Conservation (phyloP, 257 asterid species). For the Dorcoceras hygrometricum region DNA sequence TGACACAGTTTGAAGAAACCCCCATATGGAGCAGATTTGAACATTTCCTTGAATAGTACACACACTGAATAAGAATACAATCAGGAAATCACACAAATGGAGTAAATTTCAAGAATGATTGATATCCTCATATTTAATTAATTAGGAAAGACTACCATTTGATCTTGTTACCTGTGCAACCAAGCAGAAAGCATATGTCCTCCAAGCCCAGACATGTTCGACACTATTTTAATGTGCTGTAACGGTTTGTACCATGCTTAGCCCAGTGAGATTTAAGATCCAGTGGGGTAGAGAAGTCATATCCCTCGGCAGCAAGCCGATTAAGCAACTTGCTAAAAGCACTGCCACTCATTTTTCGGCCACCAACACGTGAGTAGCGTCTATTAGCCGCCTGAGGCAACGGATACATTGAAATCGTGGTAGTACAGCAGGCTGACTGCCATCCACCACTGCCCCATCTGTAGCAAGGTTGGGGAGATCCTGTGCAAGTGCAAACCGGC, state of each 20-base stretch:
- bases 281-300: constrained; percentile 67
- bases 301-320: constrained; percentile 73
- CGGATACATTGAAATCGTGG: constrained; percentile 81
- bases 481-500: constrained; percentile 88
- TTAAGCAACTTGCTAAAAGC: constrained; percentile 75
- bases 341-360: constrained; percentile 87
- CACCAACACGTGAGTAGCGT: constrained; percentile 82
- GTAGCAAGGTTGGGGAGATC: constrained; percentile 89
- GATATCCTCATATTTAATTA: constrained; percentile 14
- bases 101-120: constrained; percentile 16
- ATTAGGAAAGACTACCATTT: constrained; percentile 16
- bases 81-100: constrained; percentile 30
- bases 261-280: constrained; percentile 93
- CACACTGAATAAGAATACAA: constrained; percentile 31
- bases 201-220: constrained; percentile 7
- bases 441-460: constrained; percentile 96
- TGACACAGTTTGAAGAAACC: not conserved
- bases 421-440: constrained; percentile 94
- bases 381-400: constrained; percentile 78
- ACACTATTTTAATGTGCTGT: constrained; percentile 67
- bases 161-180: constrained; percentile 25
- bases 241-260: constrained; percentile 86
- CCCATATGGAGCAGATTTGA: not conserved
- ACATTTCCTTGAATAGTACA: constrained; percentile 22
- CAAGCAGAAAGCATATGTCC: constrained; percentile 21